Evolutionary conservation across 257 asterid species (phyloP), one percentile per base, ranked within the genome.

Genomic region (Solanum bukasovii): DNA sequence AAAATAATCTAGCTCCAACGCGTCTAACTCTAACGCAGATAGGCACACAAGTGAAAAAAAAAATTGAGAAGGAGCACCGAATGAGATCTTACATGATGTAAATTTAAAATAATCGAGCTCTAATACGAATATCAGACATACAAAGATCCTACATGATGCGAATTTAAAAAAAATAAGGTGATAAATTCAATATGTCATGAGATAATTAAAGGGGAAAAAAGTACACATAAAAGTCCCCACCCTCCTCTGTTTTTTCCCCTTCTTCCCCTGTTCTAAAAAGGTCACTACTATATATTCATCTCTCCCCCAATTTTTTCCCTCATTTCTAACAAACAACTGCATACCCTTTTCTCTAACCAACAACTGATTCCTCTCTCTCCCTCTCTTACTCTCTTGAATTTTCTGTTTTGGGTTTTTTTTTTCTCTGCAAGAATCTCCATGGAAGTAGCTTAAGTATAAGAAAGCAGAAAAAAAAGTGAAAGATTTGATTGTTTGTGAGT

Each of bases 301-400:
- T 23, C 25, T 13, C 72, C 71, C 67, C 40, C 13, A 8, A 18
- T 86, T 44, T 14, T 6, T 25, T 3, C 31, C 52, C 84, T 34
- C 23, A 29, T 68, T 63, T 87, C 88, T 89, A 46, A 84, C 89
- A 59, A 87, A 63, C 90, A 91, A 89, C 89, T 72, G 85, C 92
- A 33, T 78, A 82, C 78, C 29, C 29, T 29, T 73, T 46, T 68
- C 49, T 79, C 84, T 35, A 88, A 79, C 87, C 56, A 68, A 67
- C 61, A 67, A 88, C 84, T 65, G 90, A 85, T 77, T 77, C 61
- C 75, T 46, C 33, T 31, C 34, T 44, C n/a, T 56, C 82, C 61
- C 44, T 72, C 67, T 56, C 75, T 16, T 6, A 4, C 42, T 70
- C 71, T 12, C 42, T 38, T 59, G 21, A 13, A 25, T 65, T n/a